These are phyloP conservation scores for Lactarius hengduanensis DNA, from an alignment of 768 basidiomycete species.

Conservation along the genomic window DNA sequence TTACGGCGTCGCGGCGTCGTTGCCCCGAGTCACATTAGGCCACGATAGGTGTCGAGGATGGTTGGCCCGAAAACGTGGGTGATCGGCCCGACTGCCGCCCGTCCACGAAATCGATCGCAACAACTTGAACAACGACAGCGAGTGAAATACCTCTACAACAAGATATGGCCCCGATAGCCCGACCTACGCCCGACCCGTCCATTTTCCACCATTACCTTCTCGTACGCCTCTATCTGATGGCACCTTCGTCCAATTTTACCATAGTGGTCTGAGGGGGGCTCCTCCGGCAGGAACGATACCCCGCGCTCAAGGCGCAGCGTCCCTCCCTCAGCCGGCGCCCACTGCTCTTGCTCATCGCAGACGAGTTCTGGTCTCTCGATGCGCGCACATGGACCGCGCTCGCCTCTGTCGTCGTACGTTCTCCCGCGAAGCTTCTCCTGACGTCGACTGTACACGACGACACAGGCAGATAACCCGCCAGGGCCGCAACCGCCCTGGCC, in stretches of 20 bases:
- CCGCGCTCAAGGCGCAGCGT: constrained; percentile 3
- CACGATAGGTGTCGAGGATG: background rate
- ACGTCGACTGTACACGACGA: background rate
- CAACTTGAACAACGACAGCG: background rate
- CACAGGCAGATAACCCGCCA: background rate
- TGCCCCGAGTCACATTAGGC: background rate
- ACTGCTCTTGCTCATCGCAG: constrained; percentile 8
- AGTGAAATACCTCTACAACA: background rate
- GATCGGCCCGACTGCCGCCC: too few species aligned
- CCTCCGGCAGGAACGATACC: constrained; percentile 14
- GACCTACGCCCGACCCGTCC: background rate
- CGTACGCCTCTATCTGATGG: constrained; percentile 10
- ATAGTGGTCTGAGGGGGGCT: background rate
- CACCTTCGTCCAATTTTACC: background rate
- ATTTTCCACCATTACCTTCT: constrained; percentile 15
- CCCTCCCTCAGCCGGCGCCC: constrained; percentile 11
- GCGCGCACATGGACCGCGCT: constrained; percentile 14
- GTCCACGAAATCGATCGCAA: too few species aligned
- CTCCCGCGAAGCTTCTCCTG: background rate
- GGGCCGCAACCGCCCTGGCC: constrained; percentile 21
- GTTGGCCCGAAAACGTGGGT: background rate
- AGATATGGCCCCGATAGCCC: background rate
- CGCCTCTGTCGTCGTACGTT: background rate
- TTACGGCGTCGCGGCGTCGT: background rate
- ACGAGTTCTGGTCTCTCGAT: constrained; percentile 24